These are phyloP conservation scores for Silene noctiflora DNA, from an alignment of 179 eudicot species.

Conservation along the genomic window DNA sequence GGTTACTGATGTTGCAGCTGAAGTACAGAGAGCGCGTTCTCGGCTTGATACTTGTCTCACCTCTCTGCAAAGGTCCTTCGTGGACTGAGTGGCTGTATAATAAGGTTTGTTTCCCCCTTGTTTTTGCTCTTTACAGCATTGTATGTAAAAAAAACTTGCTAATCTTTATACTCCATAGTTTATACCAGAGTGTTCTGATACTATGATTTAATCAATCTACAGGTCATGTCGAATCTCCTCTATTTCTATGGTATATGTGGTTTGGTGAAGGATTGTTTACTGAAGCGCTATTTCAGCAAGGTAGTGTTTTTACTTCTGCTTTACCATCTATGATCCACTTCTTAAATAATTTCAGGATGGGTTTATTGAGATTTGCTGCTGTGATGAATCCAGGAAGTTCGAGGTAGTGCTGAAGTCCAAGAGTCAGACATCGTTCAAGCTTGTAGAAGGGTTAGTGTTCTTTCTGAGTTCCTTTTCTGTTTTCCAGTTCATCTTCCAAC, in stretches of 20 bases:
- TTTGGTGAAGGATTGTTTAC: constrained; percentile 76
- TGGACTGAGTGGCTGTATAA: constrained; percentile 98
- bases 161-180: background rate
- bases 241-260: constrained; percentile 86
- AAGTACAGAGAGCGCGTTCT: constrained; percentile 86
- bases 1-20: constrained; percentile 48
- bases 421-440: constrained; percentile 93
- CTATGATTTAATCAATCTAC: constrained; percentile 19
- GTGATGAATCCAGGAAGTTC: constrained; percentile 61
- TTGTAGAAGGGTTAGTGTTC: constrained; percentile 78
- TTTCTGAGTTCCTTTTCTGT: background rate
- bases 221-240: constrained; percentile 85
- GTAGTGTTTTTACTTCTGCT: constrained; percentile 33
- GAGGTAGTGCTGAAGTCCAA: constrained; percentile 66
- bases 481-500: background rate
- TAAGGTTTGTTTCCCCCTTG: constrained; percentile 46
- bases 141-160: background rate
- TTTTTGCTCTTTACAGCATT: background rate
- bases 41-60: constrained; percentile 93
- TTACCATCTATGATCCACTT: background rate
- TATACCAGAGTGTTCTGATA: constrained; percentile 15
- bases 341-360: background rate
- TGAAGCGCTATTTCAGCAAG: constrained; percentile 92
- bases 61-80: constrained; percentile 81
- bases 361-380: constrained; percentile 9